These are phyloP conservation scores for Agrocybe chaxingu DNA, from an alignment of 768 basidiomycete genomes.

Conservation along the genomic window DNA sequence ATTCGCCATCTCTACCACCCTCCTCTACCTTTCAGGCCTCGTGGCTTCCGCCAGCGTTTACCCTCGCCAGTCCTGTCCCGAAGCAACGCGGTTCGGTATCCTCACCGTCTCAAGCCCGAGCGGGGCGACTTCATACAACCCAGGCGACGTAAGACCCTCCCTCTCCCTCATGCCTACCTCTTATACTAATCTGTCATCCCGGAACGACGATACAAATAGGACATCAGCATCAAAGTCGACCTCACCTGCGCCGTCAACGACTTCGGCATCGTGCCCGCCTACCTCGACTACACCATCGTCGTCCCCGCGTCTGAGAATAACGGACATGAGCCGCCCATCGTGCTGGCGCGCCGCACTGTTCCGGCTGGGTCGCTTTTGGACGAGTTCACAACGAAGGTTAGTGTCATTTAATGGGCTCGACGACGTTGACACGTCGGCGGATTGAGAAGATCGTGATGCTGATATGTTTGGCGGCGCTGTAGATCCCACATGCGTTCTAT, in stretches of 20 bases:
- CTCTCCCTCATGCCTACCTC: background rate
- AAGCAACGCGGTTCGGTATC: constrained; percentile 5
- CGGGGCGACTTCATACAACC: constrained; percentile 1
- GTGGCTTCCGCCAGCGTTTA: constrained; percentile 1
- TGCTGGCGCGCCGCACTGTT: constrained; percentile 1
- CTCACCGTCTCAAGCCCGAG: background rate
- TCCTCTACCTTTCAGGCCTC: constrained; percentile 3
- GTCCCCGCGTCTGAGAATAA: constrained; percentile 3
- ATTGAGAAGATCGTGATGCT: too few species aligned
- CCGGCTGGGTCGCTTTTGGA: constrained; percentile 1
- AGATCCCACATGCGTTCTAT: constrained; percentile 7
- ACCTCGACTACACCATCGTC: constrained; percentile 6
- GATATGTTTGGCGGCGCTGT: background rate
- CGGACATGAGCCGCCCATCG: constrained; percentile 7
- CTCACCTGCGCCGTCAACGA: constrained; percentile 3
- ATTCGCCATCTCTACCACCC: background rate
- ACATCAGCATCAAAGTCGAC: constrained; percentile 3
- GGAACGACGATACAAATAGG: background rate
- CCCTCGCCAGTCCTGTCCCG: constrained; percentile 1
- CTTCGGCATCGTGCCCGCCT: constrained; percentile 5
- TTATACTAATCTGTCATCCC: too few species aligned
- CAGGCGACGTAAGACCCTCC: constrained; percentile 6
- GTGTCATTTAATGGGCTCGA: background rate
- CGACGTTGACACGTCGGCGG: background rate
- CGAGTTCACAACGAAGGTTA: constrained; percentile 1